Percentiles rank a stretch among this genome's conserved stretches.
These are phyloP conservation scores for Haematococcus sp. DNA, from an alignment of 139 green algal genomes.

Conservation along the genomic window DNA sequence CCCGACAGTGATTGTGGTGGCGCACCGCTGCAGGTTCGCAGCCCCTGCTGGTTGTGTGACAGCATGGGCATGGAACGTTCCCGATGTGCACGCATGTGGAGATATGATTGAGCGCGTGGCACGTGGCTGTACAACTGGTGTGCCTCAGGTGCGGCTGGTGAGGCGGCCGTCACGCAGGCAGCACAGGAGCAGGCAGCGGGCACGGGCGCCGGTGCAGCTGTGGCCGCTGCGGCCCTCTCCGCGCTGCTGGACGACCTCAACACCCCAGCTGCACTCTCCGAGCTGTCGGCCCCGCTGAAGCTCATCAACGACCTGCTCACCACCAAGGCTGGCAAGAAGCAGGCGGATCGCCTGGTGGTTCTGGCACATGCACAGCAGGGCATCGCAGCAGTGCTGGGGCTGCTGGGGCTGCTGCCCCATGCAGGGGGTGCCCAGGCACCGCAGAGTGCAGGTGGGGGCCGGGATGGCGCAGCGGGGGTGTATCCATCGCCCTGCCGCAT, in stretches of 20 bases:
- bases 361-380: background rate
- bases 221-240: conserved; percentile 24
- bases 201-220: conserved; percentile 5
- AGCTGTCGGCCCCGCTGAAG: conserved; percentile 79
- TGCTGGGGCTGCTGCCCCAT: conserved; percentile 6
- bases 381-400: background rate
- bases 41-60: too few species aligned
- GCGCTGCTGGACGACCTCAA: conserved; percentile 89
- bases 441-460: too few species aligned
- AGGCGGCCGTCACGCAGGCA: background rate
- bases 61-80: too few species aligned
- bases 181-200: background rate
- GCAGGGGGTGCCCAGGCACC: background rate
- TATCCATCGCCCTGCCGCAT: too few species aligned
- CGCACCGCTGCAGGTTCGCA: too few species aligned
- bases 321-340: conserved; percentile 65
- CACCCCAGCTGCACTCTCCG: conserved; percentile 65
- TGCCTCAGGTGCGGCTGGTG: conserved; percentile 10
- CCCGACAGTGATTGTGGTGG: too few species aligned
- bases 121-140: too few species aligned
- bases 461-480: too few species aligned
- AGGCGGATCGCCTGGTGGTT: conserved; percentile 32
- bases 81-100: too few species aligned
- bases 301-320: conserved; percentile 60
- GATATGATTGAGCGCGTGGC: too few species aligned